Conservation (phyloP, 805 yeast species). For the Candida boleticola region DNA sequence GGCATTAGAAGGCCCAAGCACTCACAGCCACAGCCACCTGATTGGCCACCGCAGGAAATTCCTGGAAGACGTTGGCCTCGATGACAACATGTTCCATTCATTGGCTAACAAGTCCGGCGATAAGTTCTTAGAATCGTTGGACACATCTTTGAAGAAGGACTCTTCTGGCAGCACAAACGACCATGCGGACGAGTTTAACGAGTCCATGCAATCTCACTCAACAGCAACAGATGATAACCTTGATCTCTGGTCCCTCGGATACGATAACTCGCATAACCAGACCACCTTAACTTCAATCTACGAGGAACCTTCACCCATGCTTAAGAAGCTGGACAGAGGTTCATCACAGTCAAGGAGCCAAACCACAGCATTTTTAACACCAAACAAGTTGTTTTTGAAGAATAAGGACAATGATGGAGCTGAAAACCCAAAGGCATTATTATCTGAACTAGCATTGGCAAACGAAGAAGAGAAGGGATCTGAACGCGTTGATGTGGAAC, state of each 20-base stretch:
- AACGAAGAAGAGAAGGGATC: constrained; percentile 12
- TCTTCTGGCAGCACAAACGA: background rate
- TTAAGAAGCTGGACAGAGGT: background rate
- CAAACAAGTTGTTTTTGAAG: constrained; percentile 22
- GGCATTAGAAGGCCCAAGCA: constrained; percentile 7
- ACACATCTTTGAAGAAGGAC: constrained; percentile 9
- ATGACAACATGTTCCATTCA: constrained; percentile 13
- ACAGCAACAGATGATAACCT: constrained; percentile 11
- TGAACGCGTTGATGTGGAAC: background rate
- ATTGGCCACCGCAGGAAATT: constrained; percentile 4
- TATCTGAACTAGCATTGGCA: constrained; percentile 6
- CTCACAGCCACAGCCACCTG: background rate
- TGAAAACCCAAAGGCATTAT: background rate
- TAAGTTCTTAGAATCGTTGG: constrained; percentile 17
- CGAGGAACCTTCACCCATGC: constrained; percentile 14
- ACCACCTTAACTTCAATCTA: constrained; percentile 23
- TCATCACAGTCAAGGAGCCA: background rate
- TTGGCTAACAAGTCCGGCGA: constrained; percentile 11
- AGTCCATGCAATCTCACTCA: constrained; percentile 4
- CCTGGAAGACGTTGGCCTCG: constrained; percentile 1
- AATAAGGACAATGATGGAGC: background rate
- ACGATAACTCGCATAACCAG: constrained; percentile 15
- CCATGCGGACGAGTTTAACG: constrained; percentile 1
- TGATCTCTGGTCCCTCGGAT: constrained; percentile 32
- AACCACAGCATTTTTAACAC: constrained; percentile 29